Evolutionary conservation across 176 grass and related monocot genomes (phyloP).

Genomic region (Leersia perrieri): DNA sequence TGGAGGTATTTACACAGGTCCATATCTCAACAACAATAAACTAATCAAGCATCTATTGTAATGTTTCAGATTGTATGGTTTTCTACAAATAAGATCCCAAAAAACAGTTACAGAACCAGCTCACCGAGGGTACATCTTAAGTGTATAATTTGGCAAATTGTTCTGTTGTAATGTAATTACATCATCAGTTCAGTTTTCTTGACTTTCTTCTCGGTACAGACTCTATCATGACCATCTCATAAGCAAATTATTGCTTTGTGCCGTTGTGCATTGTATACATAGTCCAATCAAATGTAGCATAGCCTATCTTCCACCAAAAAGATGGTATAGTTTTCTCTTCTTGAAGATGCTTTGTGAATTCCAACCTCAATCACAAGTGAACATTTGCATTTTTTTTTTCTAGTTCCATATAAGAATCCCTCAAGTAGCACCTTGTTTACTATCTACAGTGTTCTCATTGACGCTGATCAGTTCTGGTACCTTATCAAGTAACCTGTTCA

Average conservation of each 20-base stretch:
- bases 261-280: not conserved
- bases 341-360: not conserved
- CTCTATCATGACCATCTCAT: not conserved
- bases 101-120: not conserved
- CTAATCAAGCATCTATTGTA: constrained; percentile 1
- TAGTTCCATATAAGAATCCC: not conserved
- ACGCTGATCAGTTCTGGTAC: constrained; percentile 64
- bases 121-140: not conserved
- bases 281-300: not conserved
- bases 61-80: not conserved
- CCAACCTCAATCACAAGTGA: not conserved
- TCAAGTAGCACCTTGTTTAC: constrained; percentile 27
- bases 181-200: not conserved
- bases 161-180: not conserved
- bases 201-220: not conserved
- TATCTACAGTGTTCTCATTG: constrained; percentile 35
- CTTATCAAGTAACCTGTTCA: constrained; percentile 77
- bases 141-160: constrained; percentile 5
- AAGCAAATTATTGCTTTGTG: not conserved
- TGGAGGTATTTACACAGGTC: not conserved
- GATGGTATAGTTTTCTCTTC: not conserved
- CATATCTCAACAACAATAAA: constrained; percentile 13
- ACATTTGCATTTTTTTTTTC: not conserved
- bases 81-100: not conserved
- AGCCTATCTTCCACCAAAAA: not conserved